A percentile compares a stretch with the other conserved stretches of the same genome.
Evolutionary conservation across 768 basidiomycete species (phyloP).

Genomic region (Lentinula edodes): DNA sequence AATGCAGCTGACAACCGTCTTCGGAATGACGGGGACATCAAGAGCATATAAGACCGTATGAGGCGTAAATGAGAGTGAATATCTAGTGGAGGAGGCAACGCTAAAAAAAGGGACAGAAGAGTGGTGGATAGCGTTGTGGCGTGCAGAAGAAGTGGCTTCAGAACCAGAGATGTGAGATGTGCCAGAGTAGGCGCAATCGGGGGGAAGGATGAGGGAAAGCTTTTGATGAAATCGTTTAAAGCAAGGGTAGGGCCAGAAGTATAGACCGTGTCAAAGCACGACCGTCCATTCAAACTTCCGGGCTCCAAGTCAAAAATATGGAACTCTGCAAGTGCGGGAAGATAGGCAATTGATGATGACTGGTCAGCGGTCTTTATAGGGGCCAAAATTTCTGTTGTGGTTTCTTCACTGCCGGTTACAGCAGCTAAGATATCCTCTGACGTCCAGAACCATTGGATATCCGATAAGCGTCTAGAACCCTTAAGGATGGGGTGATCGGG

Average conservation of each 20-base stretch:
- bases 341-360: conserved; percentile 10
- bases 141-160: conserved; percentile 56
- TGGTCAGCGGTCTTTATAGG: background rate
- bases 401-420: conserved; percentile 27
- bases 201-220: conserved; percentile 58
- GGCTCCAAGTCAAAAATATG: conserved; percentile 65
- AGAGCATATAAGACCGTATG: conserved; percentile 69
- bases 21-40: conserved; percentile 71
- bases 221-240: conserved; percentile 44
- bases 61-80: conserved; percentile 62
- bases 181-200: conserved; percentile 57
- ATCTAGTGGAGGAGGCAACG: conserved; percentile 57
- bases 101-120: conserved; percentile 63
- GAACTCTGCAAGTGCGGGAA: conserved; percentile 41
- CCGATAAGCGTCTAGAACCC: conserved; percentile 14
- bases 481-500: conserved; percentile 59
- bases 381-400: background rate
- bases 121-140: conserved; percentile 60
- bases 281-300: conserved; percentile 28
- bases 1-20: conserved; percentile 62
- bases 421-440: conserved; percentile 42
- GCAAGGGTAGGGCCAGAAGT: conserved; percentile 20
- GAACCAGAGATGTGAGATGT: conserved; percentile 57
- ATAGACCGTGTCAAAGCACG: conserved; percentile 18
- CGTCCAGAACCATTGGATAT: conserved; percentile 63